phyloP scores from a whole-genome alignment of 2,329 filamentous ascomycete genomes.

The Diaporthe longicolla region DNA sequence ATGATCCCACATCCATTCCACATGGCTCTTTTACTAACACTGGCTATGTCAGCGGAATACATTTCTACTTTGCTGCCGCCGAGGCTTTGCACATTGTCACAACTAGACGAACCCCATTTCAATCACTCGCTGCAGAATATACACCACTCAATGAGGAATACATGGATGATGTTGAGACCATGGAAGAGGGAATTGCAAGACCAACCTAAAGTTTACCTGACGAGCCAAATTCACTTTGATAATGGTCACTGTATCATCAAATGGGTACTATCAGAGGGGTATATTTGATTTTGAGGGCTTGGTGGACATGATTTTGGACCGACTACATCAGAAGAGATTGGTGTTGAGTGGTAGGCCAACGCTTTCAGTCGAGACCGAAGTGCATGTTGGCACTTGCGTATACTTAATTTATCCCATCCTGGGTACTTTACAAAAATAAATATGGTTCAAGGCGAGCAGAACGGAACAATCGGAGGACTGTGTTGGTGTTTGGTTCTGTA shows the following conservation, averaged over 20 bases:
- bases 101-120: not conserved
- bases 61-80: conserved; percentile 36
- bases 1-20: not conserved
- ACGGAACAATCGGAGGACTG: not conserved
- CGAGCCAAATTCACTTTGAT: too few relatives aligned
- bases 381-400: not conserved
- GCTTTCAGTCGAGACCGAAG: not conserved
- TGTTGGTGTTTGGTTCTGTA: not conserved
- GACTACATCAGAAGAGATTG: not conserved
- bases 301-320: too few relatives aligned
- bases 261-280: not conserved
- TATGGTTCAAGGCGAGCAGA: not conserved
- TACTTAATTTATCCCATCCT: not conserved
- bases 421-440: not conserved
- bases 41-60: conserved; percentile 19
- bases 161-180: conserved; percentile 1
- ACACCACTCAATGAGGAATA: conserved; percentile 24
- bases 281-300: not conserved
- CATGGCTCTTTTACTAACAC: not conserved
- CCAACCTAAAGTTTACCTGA: not conserved
- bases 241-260: too few relatives aligned
- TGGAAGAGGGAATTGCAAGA: conserved; percentile 19
- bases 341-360: too few relatives aligned
- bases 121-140: conserved; percentile 32
- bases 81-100: conserved; percentile 37